These are phyloP conservation scores for Volvox africanus DNA, from an alignment of 139 green algal species.

Conservation along the genomic window DNA sequence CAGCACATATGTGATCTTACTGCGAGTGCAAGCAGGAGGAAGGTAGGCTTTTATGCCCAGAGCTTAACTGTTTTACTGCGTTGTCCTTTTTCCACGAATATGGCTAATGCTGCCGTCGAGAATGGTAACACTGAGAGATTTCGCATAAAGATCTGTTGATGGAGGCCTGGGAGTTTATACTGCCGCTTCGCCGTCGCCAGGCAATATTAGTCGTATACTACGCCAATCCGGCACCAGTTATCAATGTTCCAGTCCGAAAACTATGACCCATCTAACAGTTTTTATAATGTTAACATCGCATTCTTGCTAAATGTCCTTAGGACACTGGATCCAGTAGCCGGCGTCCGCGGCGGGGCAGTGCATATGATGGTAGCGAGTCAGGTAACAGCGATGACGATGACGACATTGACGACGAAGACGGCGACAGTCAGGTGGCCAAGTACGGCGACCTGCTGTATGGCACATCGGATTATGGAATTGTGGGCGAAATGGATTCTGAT, in stretches of 20 bases:
- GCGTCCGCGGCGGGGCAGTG: not conserved
- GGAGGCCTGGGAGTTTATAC: too few species aligned
- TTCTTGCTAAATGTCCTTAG: not conserved
- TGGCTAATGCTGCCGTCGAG: too few species aligned
- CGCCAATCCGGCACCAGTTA: too few species aligned
- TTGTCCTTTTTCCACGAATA: too few species aligned
- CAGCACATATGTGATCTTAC: not conserved
- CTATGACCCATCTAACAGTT: too few species aligned
- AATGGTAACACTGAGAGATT: too few species aligned
- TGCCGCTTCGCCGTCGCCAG: too few species aligned
- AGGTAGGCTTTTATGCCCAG: not conserved
- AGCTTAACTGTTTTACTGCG: too few species aligned
- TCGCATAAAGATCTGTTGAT: too few species aligned
- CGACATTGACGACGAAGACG: not conserved
- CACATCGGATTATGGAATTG: not conserved
- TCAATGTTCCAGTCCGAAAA: too few species aligned
- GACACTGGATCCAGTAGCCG: not conserved
- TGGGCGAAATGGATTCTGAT: not conserved
- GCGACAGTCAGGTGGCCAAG: not conserved
- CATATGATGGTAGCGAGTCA: not conserved
- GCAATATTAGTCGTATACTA: too few species aligned
- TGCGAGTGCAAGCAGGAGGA: not conserved
- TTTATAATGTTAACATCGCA: too few species aligned
- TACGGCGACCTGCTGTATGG: not conserved
- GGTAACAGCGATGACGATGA: not conserved